Percentiles rank a stretch among this genome's conserved stretches.
Conservation (phyloP, 2,329 filamentous ascomycete species). For the Acephala macrosclerotiorum region DNA sequence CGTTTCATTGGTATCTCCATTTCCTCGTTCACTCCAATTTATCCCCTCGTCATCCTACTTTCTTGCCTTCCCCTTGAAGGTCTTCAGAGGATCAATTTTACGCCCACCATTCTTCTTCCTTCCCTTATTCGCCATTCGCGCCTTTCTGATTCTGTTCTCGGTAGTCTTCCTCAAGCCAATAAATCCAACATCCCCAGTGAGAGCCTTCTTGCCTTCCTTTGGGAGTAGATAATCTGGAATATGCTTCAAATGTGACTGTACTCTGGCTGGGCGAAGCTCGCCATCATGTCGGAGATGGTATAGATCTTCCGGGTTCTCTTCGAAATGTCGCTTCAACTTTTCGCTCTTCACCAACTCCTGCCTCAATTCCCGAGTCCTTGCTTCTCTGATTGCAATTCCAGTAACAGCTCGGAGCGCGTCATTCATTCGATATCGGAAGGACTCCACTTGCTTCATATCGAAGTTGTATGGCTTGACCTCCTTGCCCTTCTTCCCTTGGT, state of each 20-base stretch:
- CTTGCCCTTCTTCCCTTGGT: slow-evolving; percentile 80
- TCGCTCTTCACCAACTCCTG: slow-evolving; percentile 93
- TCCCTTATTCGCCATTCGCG: slow-evolving; percentile 54
- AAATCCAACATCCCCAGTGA: slow-evolving; percentile 76
- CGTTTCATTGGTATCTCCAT: background rate
- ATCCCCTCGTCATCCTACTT: slow-evolving; percentile 26
- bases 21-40: too few species aligned
- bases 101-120: slow-evolving; percentile 63
- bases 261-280: slow-evolving; percentile 81
- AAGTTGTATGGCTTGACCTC: slow-evolving; percentile 92
- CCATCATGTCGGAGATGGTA: slow-evolving; percentile 89
- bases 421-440: slow-evolving; percentile 93
- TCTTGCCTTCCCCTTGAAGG: slow-evolving; percentile 69
- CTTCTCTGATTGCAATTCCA: slow-evolving; percentile 87
- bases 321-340: slow-evolving; percentile 93
- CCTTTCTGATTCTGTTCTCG: slow-evolving; percentile 53
- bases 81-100: slow-evolving; percentile 86
- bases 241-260: slow-evolving; percentile 90
- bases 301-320: slow-evolving; percentile 93
- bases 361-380: slow-evolving; percentile 84
- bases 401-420: slow-evolving; percentile 93
- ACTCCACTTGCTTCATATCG: slow-evolving; percentile 92
- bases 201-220: slow-evolving; percentile 71
- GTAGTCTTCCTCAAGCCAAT: slow-evolving; percentile 68
- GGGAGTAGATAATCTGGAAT: slow-evolving; percentile 94